phyloP scores from a whole-genome alignment of 208 protist genomes.

The Balamuthia mandrillaris region DNA sequence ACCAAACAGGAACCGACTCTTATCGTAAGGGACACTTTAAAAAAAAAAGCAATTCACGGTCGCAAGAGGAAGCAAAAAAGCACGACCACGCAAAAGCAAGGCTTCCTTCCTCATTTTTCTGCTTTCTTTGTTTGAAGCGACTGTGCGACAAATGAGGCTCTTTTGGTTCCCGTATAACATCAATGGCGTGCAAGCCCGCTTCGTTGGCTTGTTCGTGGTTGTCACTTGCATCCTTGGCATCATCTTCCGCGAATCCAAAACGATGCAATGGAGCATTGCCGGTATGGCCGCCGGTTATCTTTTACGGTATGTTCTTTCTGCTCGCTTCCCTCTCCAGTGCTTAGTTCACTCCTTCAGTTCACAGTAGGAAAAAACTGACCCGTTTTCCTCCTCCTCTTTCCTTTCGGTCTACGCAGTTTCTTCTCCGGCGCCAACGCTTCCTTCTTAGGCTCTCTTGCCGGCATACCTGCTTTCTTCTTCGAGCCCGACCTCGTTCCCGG shows the following conservation, averaged over 20 bases:
- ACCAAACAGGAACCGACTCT: too few relatives aligned
- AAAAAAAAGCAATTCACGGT: too few relatives aligned
- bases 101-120: too few relatives aligned
- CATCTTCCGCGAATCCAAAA: constrained; percentile 3
- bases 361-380: not conserved
- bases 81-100: too few relatives aligned
- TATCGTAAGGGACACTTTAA: too few relatives aligned
- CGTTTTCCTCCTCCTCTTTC: not conserved
- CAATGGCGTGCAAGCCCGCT: constrained; percentile 1
- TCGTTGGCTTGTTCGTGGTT: not conserved
- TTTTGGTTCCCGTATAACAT: constrained; percentile 23
- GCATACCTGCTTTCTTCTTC: not conserved
- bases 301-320: not conserved
- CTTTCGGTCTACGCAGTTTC: not conserved
- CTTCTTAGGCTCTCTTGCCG: constrained; percentile 9
- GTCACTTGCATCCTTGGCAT: not conserved
- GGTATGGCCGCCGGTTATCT: not conserved
- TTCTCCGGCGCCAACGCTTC: constrained; percentile 26
- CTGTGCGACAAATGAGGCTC: too few relatives aligned
- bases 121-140: too few relatives aligned
- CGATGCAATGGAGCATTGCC: constrained; percentile 8
- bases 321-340: not conserved
- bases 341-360: not conserved
- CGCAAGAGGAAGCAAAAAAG: too few relatives aligned
- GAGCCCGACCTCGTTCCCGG: not conserved